phyloP scores from a whole-genome alignment of 2,329 filamentous ascomycete species.

The Pseudogymnoascus sp. region DNA sequence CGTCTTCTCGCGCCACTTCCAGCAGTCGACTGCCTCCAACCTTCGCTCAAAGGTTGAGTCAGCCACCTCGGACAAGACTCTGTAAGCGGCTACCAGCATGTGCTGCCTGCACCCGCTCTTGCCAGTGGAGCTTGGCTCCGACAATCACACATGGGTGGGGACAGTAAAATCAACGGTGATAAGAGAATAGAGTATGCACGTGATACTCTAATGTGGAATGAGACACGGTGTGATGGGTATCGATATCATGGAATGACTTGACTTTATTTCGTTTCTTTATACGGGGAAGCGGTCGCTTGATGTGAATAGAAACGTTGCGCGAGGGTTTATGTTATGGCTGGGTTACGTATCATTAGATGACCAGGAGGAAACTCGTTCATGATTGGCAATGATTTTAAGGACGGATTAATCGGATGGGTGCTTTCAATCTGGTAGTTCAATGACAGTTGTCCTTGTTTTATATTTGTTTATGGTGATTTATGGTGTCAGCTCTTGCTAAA shows the following conservation, averaged over 20 bases:
- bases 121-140: slow-evolving; percentile 2
- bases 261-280: slow-evolving; percentile 6
- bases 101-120: not conserved
- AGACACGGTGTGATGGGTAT: slow-evolving; percentile 1
- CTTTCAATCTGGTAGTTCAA: slow-evolving; percentile 5
- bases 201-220: slow-evolving; percentile 6
- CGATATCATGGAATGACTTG: slow-evolving; percentile 7
- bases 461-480: not conserved
- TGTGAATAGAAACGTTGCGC: slow-evolving; percentile 7
- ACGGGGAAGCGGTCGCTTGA: slow-evolving; percentile 7
- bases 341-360: slow-evolving; percentile 7
- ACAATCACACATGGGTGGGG: not conserved
- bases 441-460: slow-evolving; percentile 1
- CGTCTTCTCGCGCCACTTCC: slow-evolving; percentile 87
- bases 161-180: not conserved
- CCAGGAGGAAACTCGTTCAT: not conserved
- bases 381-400: slow-evolving; percentile 6
- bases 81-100: slow-evolving; percentile 37
- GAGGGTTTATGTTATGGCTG: slow-evolving; percentile 4
- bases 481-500: slow-evolving; percentile 18
- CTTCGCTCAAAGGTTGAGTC: slow-evolving; percentile 83
- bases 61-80: slow-evolving; percentile 53
- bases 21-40: slow-evolving; percentile 67
- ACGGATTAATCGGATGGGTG: slow-evolving; percentile 3
- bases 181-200: not conserved